Percentiles rank a stretch among this genome's conserved stretches.
Evolutionary conservation across 2,329 filamentous ascomycete genomes (phyloP).

Genomic region (Diplocarpon mali): DNA sequence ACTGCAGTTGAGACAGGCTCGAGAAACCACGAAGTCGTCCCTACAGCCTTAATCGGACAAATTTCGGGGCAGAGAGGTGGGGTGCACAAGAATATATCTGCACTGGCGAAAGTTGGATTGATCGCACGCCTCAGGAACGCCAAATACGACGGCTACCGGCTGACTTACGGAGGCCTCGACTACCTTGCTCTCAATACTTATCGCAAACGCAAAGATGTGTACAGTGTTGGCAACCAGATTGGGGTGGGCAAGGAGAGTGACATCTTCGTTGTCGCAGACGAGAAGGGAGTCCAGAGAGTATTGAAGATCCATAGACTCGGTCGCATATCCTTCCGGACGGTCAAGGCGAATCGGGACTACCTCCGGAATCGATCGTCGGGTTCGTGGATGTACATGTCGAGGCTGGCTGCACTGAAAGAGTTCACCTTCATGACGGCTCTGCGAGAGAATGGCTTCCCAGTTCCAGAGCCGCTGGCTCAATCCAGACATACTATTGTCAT

Average conservation of each 20-base stretch:
- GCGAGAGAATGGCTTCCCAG: conserved; percentile 72
- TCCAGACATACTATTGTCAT: conserved; percentile 95
- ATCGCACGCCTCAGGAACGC: conserved; percentile 92
- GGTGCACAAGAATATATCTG: conserved; percentile 79
- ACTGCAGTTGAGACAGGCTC: conserved; percentile 87
- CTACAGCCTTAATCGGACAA: conserved; percentile 77
- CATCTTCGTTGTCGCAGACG: conserved; percentile 84
- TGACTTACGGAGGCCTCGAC: conserved; percentile 93
- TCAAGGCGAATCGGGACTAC: conserved; percentile 94
- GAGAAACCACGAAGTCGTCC: conserved; percentile 94
- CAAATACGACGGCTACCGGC: conserved; percentile 92
- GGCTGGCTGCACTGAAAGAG: conserved; percentile 86
- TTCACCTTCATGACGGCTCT: conserved; percentile 89
- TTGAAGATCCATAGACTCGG: conserved; percentile 95
- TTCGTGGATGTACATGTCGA: conserved; percentile 97
- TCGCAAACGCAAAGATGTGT: conserved; percentile 67
- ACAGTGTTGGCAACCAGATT: conserved; percentile 88
- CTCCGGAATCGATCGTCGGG: conserved; percentile 68
- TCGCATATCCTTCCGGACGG: conserved; percentile 90
- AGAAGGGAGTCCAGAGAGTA: conserved; percentile 65
- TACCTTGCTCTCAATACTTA: conserved; percentile 93
- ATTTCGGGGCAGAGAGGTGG: conserved; percentile 73
- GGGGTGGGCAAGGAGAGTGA: conserved; percentile 97
- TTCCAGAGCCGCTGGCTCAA: conserved; percentile 79
- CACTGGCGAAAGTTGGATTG: conserved; percentile 80